Conservation (phyloP, 805 yeast species). For the Candida endomychidarum region DNA sequence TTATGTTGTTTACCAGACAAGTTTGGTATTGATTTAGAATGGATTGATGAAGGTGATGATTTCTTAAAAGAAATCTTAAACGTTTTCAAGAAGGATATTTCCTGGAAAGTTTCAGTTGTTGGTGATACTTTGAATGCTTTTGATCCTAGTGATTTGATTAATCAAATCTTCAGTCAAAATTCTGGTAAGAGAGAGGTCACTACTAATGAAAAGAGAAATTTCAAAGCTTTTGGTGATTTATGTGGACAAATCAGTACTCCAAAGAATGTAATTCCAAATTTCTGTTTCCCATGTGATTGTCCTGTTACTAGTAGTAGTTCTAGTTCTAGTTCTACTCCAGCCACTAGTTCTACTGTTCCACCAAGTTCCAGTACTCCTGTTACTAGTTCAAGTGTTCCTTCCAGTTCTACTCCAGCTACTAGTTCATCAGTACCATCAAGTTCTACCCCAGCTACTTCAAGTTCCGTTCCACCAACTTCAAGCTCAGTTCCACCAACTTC, state of each 20-base stretch:
- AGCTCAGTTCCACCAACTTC: neutral
- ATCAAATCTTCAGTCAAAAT: slow-evolving; percentile 6
- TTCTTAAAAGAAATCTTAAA: slow-evolving; percentile 3
- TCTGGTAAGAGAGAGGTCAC: slow-evolving; percentile 1
- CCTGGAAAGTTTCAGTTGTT: slow-evolving; percentile 8
- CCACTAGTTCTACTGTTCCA: neutral
- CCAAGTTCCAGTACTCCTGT: too few species aligned
- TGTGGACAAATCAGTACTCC: slow-evolving; percentile 10
- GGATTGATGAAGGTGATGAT: slow-evolving; percentile 10
- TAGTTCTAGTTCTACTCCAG: neutral
- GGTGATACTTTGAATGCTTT: slow-evolving; percentile 6
- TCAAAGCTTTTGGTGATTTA: neutral
- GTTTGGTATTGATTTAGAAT: slow-evolving; percentile 20
- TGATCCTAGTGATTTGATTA: slow-evolving; percentile 10
- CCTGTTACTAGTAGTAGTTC: slow-evolving; percentile 1
- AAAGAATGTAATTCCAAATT: slow-evolving; percentile 9
- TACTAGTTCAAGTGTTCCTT: neutral
- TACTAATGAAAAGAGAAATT: slow-evolving; percentile 2
- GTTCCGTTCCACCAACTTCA: neutral
- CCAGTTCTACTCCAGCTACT: neutral
- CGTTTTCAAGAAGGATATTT: slow-evolving; percentile 8
- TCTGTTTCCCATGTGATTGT: slow-evolving; percentile 17
- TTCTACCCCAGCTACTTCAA: neutral
- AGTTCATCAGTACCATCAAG: neutral
- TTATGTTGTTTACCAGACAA: slow-evolving; percentile 26